Evolutionary conservation across 148 eudicot genomes (phyloP).

Genomic region (Polygonum aviculare): DNA sequence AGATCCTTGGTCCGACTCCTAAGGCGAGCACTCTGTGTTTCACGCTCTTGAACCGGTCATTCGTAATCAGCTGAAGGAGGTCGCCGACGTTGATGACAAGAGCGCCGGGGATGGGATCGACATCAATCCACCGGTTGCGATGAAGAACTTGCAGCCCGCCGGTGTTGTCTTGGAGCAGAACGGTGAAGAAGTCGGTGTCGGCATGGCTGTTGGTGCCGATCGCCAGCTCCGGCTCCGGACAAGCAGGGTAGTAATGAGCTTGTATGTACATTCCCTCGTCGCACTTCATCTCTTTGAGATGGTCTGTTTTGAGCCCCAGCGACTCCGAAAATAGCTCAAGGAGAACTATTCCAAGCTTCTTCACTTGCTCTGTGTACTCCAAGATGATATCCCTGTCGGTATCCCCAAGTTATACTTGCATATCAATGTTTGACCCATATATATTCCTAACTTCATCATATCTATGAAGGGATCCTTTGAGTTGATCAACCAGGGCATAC

Average conservation of each 20-base stretch:
- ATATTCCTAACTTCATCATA: too few species aligned
- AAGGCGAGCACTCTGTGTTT: slow-evolving; percentile 15
- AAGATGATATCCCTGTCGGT: not conserved
- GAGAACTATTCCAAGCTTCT: not conserved
- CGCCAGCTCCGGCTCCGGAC: slow-evolving; percentile 7
- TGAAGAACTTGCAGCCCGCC: slow-evolving; percentile 8
- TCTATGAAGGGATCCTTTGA: too few species aligned
- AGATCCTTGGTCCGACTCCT: slow-evolving; percentile 33
- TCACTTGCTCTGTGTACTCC: slow-evolving; percentile 7
- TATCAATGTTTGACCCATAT: too few species aligned
- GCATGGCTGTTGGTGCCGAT: not conserved
- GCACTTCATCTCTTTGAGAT: slow-evolving; percentile 5
- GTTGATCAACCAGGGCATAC: too few species aligned
- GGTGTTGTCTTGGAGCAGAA: not conserved
- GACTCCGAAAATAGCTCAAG: slow-evolving; percentile 5
- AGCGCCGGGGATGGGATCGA: not conserved
- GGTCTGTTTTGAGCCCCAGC: not conserved
- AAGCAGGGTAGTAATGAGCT: slow-evolving; percentile 10
- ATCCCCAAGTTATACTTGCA: too few species aligned
- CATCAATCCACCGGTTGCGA: slow-evolving; percentile 5
- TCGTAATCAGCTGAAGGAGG: slow-evolving; percentile 12
- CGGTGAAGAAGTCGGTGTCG: slow-evolving; percentile 3
- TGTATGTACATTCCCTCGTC: not conserved
- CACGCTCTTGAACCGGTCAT: slow-evolving; percentile 28
- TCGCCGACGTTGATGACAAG: slow-evolving; percentile 10